These are phyloP conservation scores for Emmonsiellopsis sp. DNA, from an alignment of 2,329 filamentous ascomycete species.

Conservation along the genomic window DNA sequence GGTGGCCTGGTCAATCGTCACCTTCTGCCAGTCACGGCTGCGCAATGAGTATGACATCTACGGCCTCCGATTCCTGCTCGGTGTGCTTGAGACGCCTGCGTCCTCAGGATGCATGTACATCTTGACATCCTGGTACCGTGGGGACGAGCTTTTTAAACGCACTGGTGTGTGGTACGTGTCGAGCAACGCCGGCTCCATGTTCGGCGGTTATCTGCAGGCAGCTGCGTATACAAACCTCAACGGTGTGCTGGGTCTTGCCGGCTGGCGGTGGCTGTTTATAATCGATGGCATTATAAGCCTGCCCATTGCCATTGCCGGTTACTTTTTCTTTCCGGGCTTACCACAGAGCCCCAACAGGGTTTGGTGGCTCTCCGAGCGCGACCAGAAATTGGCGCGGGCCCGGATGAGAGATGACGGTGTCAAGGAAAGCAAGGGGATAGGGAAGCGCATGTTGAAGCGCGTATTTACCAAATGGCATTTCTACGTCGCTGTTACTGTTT, in stretches of 20 bases:
- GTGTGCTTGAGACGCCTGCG: conserved; percentile 57
- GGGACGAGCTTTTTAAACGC: conserved; percentile 58
- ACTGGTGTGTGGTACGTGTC: conserved; percentile 67
- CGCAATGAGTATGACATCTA: conserved; percentile 57
- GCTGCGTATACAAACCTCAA: conserved; percentile 45
- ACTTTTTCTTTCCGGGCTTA: conserved; percentile 37
- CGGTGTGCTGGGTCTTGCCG: conserved; percentile 39
- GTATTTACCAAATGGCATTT: conserved; percentile 24
- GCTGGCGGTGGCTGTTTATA: conserved; percentile 50
- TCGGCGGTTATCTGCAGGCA: conserved; percentile 48
- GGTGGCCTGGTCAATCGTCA: conserved; percentile 26
- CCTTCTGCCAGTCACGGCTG: conserved; percentile 31
- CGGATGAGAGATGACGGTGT: conserved; percentile 16
- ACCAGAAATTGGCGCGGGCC: conserved; percentile 28
- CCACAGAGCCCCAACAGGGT: conserved; percentile 30
- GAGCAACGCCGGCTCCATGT: conserved; percentile 45
- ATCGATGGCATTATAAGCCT: conserved; percentile 49
- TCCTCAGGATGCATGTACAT: conserved; percentile 60
- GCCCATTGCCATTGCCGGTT: conserved; percentile 46
- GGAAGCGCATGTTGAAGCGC: conserved; percentile 15
- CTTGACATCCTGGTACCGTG: conserved; percentile 56
- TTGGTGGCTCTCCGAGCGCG: conserved; percentile 26
- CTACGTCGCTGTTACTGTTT: conserved; percentile 16
- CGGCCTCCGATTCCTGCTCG: conserved; percentile 58
- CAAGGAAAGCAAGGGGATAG: conserved; percentile 8